Evolutionary conservation across 352 stramenopile genomes (phyloP), one percentile per base, ranked within the genome.

Genomic region (Pythium biforme): DNA sequence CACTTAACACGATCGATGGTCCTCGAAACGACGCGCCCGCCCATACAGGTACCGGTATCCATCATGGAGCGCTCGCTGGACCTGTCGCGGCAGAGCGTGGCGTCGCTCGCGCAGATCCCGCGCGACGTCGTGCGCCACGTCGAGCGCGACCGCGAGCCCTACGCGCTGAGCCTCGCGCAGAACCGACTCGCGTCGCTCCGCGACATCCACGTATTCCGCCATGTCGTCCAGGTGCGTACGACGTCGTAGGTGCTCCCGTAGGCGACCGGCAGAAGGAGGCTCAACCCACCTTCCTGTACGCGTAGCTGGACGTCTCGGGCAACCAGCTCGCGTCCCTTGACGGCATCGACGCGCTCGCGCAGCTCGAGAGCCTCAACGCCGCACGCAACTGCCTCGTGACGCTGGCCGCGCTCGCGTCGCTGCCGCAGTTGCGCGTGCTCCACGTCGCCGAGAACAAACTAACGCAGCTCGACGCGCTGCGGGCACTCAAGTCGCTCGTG

Each of bases 361-460:
- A 46, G 7, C 55, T 90, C 7, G 68, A 83, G 57, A 84, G 55
- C 26, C 59, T 90, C 8, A 80, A 85, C 41, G 37, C 86, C 2
- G 64, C 81, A 25, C 68, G 69, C 27, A 90, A 90, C 48, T 74
- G 68, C 59, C 74, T 90, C 45, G 56, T 68, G 19, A 67, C 67
- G 0, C 47, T 90, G 4, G 79, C 86, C 27, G 49, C 69, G 29
- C 48, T 90, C 29, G 69, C 58, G 3, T 34, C 68, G n/a, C 56
- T 89, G 4, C 66, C 66, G 8, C 53, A 33, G 1, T 64, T 89
- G n/a, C 64, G 73, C 48, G 70, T 80, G n/a, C 67, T 90, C 25
- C 78, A 82, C 53, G 69, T 83, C 3, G 62, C 79, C 3, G 74
- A 86, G 53, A 90, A 90, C 55, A 78, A 72, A 22, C 63, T 90